Conservation (phyloP, 1,284 basidiomycete species). For the Apiotrichum akiyoshidainum region DNA sequence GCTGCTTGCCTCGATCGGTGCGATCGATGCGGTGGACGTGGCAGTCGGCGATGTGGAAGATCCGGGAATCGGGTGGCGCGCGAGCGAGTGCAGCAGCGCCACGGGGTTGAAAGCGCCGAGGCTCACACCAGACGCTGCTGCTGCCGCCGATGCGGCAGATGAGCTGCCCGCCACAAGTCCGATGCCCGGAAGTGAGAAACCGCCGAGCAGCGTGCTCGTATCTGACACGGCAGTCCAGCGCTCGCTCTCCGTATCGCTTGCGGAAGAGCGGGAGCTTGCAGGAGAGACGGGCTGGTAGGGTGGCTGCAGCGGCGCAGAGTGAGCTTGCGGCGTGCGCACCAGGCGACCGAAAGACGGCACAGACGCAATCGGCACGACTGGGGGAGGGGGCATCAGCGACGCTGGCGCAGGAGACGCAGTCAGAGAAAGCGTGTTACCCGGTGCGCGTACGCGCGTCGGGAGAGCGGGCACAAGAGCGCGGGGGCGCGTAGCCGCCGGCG, state of each 20-base stretch:
- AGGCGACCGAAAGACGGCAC: not conserved
- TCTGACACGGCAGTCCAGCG: not conserved
- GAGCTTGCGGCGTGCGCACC: not conserved
- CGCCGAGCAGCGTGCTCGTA: not conserved
- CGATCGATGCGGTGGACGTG: not conserved
- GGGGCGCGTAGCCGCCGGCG: not conserved
- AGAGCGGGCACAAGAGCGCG: not conserved
- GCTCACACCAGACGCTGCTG: not conserved
- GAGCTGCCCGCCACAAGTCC: not conserved
- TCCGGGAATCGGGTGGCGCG: conserved; percentile 1
- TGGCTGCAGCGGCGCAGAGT: not conserved
- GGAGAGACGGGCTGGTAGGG: not conserved
- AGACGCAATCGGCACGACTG: not conserved
- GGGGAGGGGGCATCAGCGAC: not conserved
- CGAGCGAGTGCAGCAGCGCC: conserved; percentile 1
- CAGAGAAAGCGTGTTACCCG: not conserved
- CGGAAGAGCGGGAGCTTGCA: not conserved
- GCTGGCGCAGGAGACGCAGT: conserved; percentile 1
- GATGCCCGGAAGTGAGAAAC: conserved; percentile 1
- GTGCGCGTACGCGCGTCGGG: not conserved
- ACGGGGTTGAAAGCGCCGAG: not conserved
- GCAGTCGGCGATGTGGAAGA: not conserved
- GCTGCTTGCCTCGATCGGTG: no score
- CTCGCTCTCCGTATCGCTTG: not conserved
- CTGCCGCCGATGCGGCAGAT: not conserved